phyloP scores from a whole-genome alignment of 331 rosid genomes.

The Ulmus americana region DNA sequence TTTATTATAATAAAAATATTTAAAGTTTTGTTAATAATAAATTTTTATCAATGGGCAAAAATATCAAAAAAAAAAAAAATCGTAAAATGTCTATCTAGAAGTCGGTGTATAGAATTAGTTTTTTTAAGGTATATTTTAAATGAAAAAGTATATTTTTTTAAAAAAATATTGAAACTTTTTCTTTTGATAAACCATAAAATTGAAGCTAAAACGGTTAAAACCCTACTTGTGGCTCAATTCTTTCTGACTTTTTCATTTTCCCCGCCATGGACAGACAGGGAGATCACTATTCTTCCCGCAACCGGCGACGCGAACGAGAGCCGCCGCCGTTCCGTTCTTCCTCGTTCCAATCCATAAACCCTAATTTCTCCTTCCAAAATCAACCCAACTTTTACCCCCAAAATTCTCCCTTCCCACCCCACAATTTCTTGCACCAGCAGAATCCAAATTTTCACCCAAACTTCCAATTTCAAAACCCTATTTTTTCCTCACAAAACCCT shows the following conservation, averaged over 20 bases:
- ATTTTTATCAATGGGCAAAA: too few relatives aligned
- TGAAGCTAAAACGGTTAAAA: background rate
- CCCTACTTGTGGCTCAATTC: background rate
- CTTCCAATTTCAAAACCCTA: constrained; percentile 18
- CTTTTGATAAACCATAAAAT: too few relatives aligned
- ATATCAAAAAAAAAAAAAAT: too few relatives aligned
- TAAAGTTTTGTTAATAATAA: too few relatives aligned
- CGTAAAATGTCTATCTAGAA: too few relatives aligned
- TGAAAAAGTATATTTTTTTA: too few relatives aligned
- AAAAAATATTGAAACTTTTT: too few relatives aligned
- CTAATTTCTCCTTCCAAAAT: constrained; percentile 11
- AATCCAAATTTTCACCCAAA: constrained; percentile 13
- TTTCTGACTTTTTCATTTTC: background rate
- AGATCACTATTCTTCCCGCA: background rate
- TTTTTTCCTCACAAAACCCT: constrained; percentile 22
- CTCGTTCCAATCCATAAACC: background rate
- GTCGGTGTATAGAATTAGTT: too few relatives aligned
- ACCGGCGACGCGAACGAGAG: background rate
- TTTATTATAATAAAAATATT: too few relatives aligned
- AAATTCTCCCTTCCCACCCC: constrained; percentile 10
- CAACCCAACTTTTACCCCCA: constrained; percentile 2
- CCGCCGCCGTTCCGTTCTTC: background rate
- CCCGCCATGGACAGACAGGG: constrained; percentile 12
- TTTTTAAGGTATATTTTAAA: too few relatives aligned
- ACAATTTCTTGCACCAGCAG: constrained; percentile 7